Base-by-base conservation (phyloP, 495 filamentous ascomycete species). In the Hypoxylon crocopeplum region DNA sequence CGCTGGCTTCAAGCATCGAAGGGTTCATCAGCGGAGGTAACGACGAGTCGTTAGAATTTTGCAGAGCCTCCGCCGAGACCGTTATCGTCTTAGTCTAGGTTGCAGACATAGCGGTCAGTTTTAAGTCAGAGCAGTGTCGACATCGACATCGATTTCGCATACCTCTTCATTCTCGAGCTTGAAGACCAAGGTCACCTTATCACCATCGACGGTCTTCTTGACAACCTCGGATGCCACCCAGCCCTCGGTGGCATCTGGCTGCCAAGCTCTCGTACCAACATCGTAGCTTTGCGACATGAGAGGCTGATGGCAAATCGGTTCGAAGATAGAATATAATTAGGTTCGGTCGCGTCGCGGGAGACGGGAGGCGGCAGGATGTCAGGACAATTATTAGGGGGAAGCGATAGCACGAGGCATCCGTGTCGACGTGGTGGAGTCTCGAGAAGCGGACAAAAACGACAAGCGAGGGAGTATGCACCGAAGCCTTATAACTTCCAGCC, bases 1-100 rank as follows among this genome's bases (percentile, higher is more conserved):
- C 94, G 73, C 93, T 97, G 59, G 94, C 94, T 84, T 99, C 94
- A 36, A 99, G 87, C 85, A 99, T 94, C 20, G 93, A 84, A 42
- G 94, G 94, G 69, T 99, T 99, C 94, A 98, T 98, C 64, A 98
- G 75, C 33, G 94, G 94, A 7, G 94, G 94, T 37, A 98, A 79
- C 61, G 87, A 85, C 64, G 85, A 84, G 71, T 92, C 87, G 48
- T 73, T 79, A 56, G 78, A 75, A 48, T 78, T 77, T 74, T 92
- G 86, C 56, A 98, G 79, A 61, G 85, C 91, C 64, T 86, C 85
- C 58, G 88, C 72, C 8, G 92, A 92, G 52, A 94, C 92, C 74
- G 89, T 86, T 41, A 96, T 68, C n/a, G 79, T 85, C 74, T 86
- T 93, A 63, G 84, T 84, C 92, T 97, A 56, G 19, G 49, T 36